These are phyloP conservation scores for Geotrichum citri-aurantii DNA, from an alignment of 1,139 yeast species.

Conservation along the genomic window DNA sequence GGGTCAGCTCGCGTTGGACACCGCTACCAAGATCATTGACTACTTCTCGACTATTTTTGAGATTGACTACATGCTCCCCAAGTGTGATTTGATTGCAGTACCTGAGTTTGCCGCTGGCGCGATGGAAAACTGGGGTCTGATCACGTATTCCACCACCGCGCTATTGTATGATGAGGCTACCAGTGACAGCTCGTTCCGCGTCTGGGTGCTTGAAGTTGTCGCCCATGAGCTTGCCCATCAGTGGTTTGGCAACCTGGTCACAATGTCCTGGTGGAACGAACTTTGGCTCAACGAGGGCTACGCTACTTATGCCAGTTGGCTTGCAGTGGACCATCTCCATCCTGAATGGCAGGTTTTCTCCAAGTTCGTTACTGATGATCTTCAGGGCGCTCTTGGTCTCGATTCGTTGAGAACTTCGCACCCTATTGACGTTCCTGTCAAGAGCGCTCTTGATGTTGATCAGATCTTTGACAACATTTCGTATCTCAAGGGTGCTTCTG, in stretches of 20 bases:
- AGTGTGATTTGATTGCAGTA: slow-evolving; percentile 67
- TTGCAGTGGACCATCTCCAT: slow-evolving; percentile 56
- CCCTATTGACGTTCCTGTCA: slow-evolving; percentile 72
- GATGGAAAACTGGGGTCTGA: slow-evolving; percentile 77
- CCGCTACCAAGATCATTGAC: slow-evolving; percentile 62
- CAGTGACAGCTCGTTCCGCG: slow-evolving; percentile 49
- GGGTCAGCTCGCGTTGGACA: slow-evolving; percentile 57
- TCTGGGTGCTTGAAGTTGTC: slow-evolving; percentile 71
- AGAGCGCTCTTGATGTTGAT: slow-evolving; percentile 67
- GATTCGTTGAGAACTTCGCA: slow-evolving; percentile 72
- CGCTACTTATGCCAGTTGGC: slow-evolving; percentile 76
- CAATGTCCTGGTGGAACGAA: slow-evolving; percentile 86
- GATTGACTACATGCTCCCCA: slow-evolving; percentile 61
- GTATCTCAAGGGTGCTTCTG: slow-evolving; percentile 70
- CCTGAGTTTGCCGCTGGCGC: slow-evolving; percentile 76
- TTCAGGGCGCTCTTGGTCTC: slow-evolving; percentile 57
- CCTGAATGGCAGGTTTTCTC: slow-evolving; percentile 73
- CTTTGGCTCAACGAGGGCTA: slow-evolving; percentile 81
- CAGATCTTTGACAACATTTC: slow-evolving; percentile 76
- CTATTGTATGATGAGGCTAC: slow-evolving; percentile 56
- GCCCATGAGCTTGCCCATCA: slow-evolving; percentile 81
- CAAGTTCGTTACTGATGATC: slow-evolving; percentile 55
- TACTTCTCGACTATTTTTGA: slow-evolving; percentile 61
- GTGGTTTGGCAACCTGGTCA: slow-evolving; percentile 79
- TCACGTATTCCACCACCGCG: slow-evolving; percentile 68